Conservation (phyloP, 768 basidiomycete genomes). For the Amanita thiersii region DNA sequence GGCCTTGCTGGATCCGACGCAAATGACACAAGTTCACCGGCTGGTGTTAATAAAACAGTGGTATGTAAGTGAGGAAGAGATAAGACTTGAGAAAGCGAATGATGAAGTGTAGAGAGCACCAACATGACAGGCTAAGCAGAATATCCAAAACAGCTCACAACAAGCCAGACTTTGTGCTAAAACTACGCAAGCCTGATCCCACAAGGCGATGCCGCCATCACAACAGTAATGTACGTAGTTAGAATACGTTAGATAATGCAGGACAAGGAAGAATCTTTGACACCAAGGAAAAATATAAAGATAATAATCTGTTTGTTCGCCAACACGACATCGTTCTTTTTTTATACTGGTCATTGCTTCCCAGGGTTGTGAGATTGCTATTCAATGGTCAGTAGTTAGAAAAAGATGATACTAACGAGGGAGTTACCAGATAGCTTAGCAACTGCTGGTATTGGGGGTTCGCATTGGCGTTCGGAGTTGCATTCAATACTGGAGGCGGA, state of each 20-base stretch:
- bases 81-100: conserved; percentile 54
- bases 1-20: conserved; percentile 45
- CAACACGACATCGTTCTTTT: too few relatives aligned
- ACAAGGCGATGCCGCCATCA: too few relatives aligned
- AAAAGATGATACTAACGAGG: neutral
- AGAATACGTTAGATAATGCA: conserved; percentile 4
- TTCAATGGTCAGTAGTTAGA: conserved; percentile 4
- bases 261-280: neutral
- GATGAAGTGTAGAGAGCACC: conserved; percentile 59
- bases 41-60: conserved; percentile 59
- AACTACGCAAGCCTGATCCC: conserved; percentile 5
- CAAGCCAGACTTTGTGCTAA: neutral
- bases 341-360: conserved; percentile 9
- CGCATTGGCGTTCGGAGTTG: conserved; percentile 28
- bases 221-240: neutral
- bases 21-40: conserved; percentile 68
- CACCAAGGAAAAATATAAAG: conserved; percentile 3
- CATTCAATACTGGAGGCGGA: conserved; percentile 36
- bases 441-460: conserved; percentile 54
- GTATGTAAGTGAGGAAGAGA: conserved; percentile 58
- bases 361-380: conserved; percentile 27
- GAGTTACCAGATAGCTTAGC: conserved; percentile 62
- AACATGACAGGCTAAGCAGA: conserved; percentile 38
- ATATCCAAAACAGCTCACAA: neutral
- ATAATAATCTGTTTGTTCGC: too few relatives aligned